Evolutionary conservation across 352 stramenopile genomes (phyloP), one percentile per base, ranked within the genome.

Genomic region (Globisporangium nodosum): DNA sequence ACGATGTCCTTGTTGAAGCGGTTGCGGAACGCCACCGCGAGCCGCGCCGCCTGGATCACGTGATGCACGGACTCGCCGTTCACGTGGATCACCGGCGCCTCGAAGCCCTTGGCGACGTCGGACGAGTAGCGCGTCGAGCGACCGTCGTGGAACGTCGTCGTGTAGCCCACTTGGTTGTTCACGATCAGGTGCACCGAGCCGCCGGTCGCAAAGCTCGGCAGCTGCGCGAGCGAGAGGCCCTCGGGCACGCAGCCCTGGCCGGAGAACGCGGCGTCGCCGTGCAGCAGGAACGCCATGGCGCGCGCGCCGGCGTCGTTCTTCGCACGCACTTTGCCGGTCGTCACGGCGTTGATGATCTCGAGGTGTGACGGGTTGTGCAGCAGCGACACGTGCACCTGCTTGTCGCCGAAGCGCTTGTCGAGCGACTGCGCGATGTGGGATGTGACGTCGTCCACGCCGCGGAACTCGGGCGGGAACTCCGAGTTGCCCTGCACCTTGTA

Each of bases 101-200:
- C 88, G 39, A 92, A 79, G 59, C 68, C 76, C 68, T 96, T 94
- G 39, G 82, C 87, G 12, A 96, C 69, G 56, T 96, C 88, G 0
- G 88, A 93, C 13, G 76, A 74, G 70, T 96, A 95, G 0, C 76
- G 70, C n/a, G 85, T 90, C 39, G 86, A 92, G 24, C 85, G 83
- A 8, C 75, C 78, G 33, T 96, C 83, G 0, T 71, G 73, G 63
- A 78, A 85, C 20, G 80, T 91, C n/a, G 88, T 96, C 12, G 88
- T 96, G 70, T 94, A 96, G 5, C 84, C 88, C 8, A 96, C 85
- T 51, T 96, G 84, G 73, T 96, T 96, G 65, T 96, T 96, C 42
- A 96, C 79, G 24, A 96, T 81, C 40, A 96, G 64, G 53, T 96
- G 88, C 47, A 96, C 71, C 1, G 87, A 87, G 47, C 88, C 88